phyloP scores from a whole-genome alignment of 331 rosid species.

The Acacia pycnantha region DNA sequence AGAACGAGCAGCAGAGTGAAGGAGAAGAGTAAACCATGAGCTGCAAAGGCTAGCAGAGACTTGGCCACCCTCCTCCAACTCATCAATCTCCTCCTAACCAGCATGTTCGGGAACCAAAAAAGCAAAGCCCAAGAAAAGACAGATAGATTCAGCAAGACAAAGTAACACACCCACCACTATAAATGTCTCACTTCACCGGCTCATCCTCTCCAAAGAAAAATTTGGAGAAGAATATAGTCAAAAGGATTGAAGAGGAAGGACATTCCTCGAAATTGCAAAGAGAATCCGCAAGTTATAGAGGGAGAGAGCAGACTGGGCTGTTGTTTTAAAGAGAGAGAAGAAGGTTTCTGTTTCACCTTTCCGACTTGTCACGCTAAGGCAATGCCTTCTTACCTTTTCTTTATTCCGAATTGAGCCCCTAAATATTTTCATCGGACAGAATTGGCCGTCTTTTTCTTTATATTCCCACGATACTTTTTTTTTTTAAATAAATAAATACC shows the following conservation, averaged over 20 bases:
- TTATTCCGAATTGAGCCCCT: background rate
- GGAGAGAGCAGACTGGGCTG: background rate
- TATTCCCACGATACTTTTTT: too few relatives aligned
- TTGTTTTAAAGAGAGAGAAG: background rate
- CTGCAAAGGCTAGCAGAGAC: conserved; percentile 61
- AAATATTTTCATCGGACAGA: conserved; percentile 16
- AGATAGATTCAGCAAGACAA: background rate
- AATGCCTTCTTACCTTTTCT: background rate
- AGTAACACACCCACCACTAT: background rate
- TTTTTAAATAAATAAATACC: too few relatives aligned
- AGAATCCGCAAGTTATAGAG: background rate
- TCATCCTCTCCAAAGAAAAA: background rate
- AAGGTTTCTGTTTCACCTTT: background rate
- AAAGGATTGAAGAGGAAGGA: conserved; percentile 2
- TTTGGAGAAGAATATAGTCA: background rate
- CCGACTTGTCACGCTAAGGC: conserved; percentile 48
- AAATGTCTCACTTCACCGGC: background rate
- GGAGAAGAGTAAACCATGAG: conserved; percentile 72
- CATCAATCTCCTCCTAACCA: conserved; percentile 65
- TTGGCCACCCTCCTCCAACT: conserved; percentile 82
- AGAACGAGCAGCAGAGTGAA: conserved; percentile 70
- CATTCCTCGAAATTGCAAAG: conserved; percentile 43
- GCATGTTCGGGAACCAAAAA: conserved; percentile 39
- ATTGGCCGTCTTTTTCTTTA: conserved; percentile 28
- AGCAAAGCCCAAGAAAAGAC: background rate